Base-by-base conservation (phyloP, 371 early-diverging fungal genomes). In the Saksenaea vasiformis region DNA sequence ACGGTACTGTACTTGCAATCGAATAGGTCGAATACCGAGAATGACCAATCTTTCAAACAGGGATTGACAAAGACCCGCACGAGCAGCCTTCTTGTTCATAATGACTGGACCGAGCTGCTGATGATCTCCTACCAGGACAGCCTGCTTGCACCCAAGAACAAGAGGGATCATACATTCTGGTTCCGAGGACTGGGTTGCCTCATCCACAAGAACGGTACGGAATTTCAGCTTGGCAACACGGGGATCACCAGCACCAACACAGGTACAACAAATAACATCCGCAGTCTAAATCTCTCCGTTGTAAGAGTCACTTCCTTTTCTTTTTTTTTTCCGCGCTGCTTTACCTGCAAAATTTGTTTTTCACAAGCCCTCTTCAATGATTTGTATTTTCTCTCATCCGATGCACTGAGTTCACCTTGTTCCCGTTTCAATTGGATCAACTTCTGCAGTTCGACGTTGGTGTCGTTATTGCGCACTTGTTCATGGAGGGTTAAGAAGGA, bases 61-160 rank as follows among this genome's bases (percentile, higher is more conserved):
- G 5, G 97, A 96, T 78, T 96, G 97, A 58, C 93, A 91, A 37
- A 98, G 84, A 43, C 99, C 99, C 1, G 97, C 96, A 27, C 90
- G 84, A 1, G 96, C 94, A 0, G 98, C 98, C 65, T 96, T 93
- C 77, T 98, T 98, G 85, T 93, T 95, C 87, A 98, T 90, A 57
- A 99, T 93, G 11, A 98, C 98, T 3, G 99, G 99, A 3, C 98
- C 98, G 22, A 99, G 78, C 74, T 99, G 99, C 79, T 98, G 98
- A 73, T 99, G 99, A 78, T 99, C 99, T 34, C 99, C 99, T 2
- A 99, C 98, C 11, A 99, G 84, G 0, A 99, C 94, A 15, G 93
- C 92, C 79, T 98, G 99, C 67, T 94, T 95, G 56, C 91, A 91
- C 3, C 99, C 98, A 53, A 95, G 80, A 8, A 98, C 94, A 39